Conservation (phyloP, 139 green algal genomes). For the Haematococcus lacustris region DNA sequence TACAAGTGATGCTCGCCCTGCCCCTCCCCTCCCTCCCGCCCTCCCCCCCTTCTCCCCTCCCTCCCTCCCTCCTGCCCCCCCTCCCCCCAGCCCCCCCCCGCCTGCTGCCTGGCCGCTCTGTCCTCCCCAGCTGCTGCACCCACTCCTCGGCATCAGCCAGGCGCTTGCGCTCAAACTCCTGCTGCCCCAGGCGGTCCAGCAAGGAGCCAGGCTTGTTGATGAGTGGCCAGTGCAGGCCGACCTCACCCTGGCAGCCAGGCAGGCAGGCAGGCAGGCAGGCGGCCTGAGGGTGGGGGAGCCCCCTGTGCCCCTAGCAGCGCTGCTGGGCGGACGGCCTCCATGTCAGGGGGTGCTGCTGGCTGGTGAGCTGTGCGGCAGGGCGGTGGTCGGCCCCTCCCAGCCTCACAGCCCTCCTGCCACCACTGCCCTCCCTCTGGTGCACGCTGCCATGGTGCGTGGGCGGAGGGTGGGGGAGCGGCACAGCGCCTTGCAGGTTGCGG, state of each 20-base stretch:
- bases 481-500: neutral
- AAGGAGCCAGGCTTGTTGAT: conserved; percentile 53
- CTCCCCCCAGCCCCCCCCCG: no score
- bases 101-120: no score
- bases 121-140: neutral
- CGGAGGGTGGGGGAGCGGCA: neutral
- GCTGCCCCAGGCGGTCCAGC: conserved; percentile 47
- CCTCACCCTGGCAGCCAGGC: neutral
- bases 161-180: conserved; percentile 70
- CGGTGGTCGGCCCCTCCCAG: neutral
- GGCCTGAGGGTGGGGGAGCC: neutral
- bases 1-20: no score
- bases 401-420: neutral
- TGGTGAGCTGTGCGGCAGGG: neutral
- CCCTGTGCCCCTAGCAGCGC: neutral
- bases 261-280: neutral
- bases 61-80: no score
- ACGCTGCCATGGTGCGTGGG: neutral
- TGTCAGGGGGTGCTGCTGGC: neutral
- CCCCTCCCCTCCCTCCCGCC: no score
- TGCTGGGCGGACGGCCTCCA: neutral
- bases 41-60: no score
- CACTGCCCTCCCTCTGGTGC: neutral
- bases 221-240: conserved; percentile 70
- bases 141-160: conserved; percentile 53